phyloP scores from a whole-genome alignment of 2,329 filamentous ascomycete genomes.

The Aspergillus floridensis region DNA sequence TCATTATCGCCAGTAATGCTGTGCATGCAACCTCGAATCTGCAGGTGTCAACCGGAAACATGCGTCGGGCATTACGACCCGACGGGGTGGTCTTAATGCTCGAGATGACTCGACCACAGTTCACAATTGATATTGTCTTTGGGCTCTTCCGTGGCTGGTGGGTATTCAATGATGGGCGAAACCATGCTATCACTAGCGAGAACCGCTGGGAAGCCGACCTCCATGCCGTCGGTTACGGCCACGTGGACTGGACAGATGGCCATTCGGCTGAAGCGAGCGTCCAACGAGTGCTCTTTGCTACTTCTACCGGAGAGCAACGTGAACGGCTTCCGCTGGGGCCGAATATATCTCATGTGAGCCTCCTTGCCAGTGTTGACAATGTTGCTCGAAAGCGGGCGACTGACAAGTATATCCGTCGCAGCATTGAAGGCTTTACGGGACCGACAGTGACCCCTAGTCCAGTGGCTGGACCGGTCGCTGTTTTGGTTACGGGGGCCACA shows the following conservation, averaged over 20 bases:
- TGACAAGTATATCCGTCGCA: slow-evolving; percentile 24
- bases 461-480: slow-evolving; percentile 10
- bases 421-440: slow-evolving; percentile 21
- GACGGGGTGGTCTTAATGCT: slow-evolving; percentile 34
- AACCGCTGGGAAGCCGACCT: slow-evolving; percentile 28
- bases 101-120: slow-evolving; percentile 31
- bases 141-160: slow-evolving; percentile 41
- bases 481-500: slow-evolving; percentile 45
- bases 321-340: slow-evolving; percentile 8
- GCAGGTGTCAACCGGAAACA: slow-evolving; percentile 22
- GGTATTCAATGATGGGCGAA: slow-evolving; percentile 39
- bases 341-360: neutral
- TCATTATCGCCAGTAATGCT: slow-evolving; percentile 36
- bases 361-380: neutral
- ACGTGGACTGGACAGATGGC: slow-evolving; percentile 38
- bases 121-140: slow-evolving; percentile 34
- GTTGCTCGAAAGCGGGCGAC: slow-evolving; percentile 15
- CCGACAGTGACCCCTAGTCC: neutral
- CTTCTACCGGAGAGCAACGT: slow-evolving; percentile 17
- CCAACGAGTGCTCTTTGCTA: slow-evolving; percentile 26
- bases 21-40: slow-evolving; percentile 38
- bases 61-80: slow-evolving; percentile 25
- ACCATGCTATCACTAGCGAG: slow-evolving; percentile 28
- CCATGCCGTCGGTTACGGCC: slow-evolving; percentile 28
- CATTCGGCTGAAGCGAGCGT: slow-evolving; percentile 22